Evolutionary conservation across 2,329 filamentous ascomycete species (phyloP), one percentile per base, ranked within the genome.

Genomic region (Conoideocrella luteorostrata): DNA sequence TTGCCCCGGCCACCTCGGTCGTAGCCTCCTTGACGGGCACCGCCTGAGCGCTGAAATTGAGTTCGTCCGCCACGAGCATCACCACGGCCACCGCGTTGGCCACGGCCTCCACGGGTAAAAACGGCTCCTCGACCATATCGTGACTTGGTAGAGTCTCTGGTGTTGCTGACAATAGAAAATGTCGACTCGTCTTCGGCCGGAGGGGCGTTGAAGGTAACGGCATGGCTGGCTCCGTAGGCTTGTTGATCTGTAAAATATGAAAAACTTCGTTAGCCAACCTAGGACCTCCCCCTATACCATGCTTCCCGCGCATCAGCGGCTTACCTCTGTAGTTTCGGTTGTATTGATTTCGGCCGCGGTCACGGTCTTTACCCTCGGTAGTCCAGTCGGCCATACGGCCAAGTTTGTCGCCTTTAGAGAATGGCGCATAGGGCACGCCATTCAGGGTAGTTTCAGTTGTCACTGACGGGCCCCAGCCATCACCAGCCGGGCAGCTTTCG

Each of bases 311-410:
- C 13, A 15, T 22, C 23, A 23, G 22, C 33, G 30, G n/a, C 32
- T 29, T 29, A 95, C 90, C 90, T 80, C 93, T 84, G 70, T 86
- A 96, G 68, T 90, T 93, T 56, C 91, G 79, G 68, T 91, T 89
- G 68, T 95, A 97, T 63, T 93, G 87, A 66, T 86, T 82, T 63
- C 91, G 77, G 50, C 86, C 85, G 48, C 81, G 75, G 56, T 83
- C 79, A 59, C 89, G 75, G 48, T 93, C 88, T 71, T 96, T 96
- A 65, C 86, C 82, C 63, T 96, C 93, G 38, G 82, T 63, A 15
- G 90, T 95, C 93, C 93, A 98, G 75, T 98, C 93, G 49, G 93
- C 93, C 90, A 98, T 97, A 66, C 93, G 90, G 61, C 93, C 93
- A 48, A 98, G 77, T 78, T 96, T 97, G 75, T 98, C 93, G 64